Evolutionary conservation across 768 basidiomycete genomes (phyloP).

Genomic region (Lentinula aciculospora): DNA sequence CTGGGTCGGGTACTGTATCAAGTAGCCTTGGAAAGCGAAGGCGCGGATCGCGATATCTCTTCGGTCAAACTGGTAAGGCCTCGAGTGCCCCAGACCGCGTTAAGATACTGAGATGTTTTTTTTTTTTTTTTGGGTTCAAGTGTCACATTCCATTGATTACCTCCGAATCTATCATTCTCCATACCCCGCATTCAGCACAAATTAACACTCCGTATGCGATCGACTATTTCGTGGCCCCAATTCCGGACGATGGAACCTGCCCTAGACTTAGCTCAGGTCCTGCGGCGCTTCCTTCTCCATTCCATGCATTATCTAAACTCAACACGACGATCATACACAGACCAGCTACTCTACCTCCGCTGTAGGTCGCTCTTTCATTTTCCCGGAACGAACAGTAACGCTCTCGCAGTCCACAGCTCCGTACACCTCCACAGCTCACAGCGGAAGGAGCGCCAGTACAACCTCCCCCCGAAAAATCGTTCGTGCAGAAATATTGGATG

Average conservation of each 20-base stretch:
- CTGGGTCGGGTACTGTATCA: constrained; percentile 56
- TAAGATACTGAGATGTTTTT: constrained; percentile 4
- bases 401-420: constrained; percentile 55
- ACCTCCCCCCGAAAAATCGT: constrained; percentile 64
- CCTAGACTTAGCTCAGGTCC: constrained; percentile 26
- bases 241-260: constrained; percentile 68
- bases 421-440: constrained; percentile 60
- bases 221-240: constrained; percentile 67
- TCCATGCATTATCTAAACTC: constrained; percentile 21
- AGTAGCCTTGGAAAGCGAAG: constrained; percentile 54
- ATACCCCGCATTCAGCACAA: constrained; percentile 31
- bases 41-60: constrained; percentile 49
- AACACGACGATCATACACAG: constrained; percentile 51
- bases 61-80: constrained; percentile 52
- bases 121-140: constrained; percentile 26
- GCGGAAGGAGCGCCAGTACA: constrained; percentile 59
- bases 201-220: constrained; percentile 52
- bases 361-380: constrained; percentile 33
- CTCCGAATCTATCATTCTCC: constrained; percentile 54
- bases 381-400: neutral
- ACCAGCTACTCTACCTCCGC: constrained; percentile 45
- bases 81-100: neutral
- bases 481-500: constrained; percentile 90
- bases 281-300: constrained; percentile 21
- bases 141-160: constrained; percentile 58